Evolutionary conservation across 1,284 basidiomycete genomes (phyloP), one percentile per base, ranked within the genome.

Genomic region (Marasmius sp.): DNA sequence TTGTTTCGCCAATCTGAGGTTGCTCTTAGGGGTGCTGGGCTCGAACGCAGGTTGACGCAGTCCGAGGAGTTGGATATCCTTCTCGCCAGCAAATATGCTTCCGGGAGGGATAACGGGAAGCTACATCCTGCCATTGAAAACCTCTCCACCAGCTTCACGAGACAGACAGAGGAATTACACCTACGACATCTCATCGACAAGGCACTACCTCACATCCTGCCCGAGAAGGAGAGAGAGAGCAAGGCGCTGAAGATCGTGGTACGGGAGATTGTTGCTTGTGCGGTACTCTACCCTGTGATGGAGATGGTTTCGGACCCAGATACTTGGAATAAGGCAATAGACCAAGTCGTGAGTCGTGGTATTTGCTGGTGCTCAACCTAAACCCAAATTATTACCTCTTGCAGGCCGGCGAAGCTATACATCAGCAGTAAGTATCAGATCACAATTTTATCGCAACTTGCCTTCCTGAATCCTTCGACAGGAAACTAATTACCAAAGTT

Each of bases 281-380:
- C 89, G 1, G 86, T 97, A 6, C 72, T 98, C 37, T 87, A 91
- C 69, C 94, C 96, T 3, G 74, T 97, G 59, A 89, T 98, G 79
- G 93, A 98, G 60, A 92, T 96, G 88, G 71, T 98, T 50, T 85
- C 92, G 55, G 96, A 98, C 72, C 93, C 95, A 16, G 97, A 98
- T 74, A 97, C 97, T 67, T 98, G 95, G 94, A 98, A 98, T 76
- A 82, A 88, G 59, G 85, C 88, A 52, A 92, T 98, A 58, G 95
- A 98, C 72, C 90, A 95, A 77, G 84, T 93, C 75, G 93, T 93
- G 74, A 39, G 33, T 55, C 27, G 27, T 27, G 27, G 2, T 27
- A 27, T 27, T 27, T 27, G 41, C 34, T 47, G 16, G 10, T 20
- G 41, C 18, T 50, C 11, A 12, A 10, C 22, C 50, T 6, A 12